Conservation (phyloP, 1,139 yeast genomes). For the Zygoascus meyerae region DNA sequence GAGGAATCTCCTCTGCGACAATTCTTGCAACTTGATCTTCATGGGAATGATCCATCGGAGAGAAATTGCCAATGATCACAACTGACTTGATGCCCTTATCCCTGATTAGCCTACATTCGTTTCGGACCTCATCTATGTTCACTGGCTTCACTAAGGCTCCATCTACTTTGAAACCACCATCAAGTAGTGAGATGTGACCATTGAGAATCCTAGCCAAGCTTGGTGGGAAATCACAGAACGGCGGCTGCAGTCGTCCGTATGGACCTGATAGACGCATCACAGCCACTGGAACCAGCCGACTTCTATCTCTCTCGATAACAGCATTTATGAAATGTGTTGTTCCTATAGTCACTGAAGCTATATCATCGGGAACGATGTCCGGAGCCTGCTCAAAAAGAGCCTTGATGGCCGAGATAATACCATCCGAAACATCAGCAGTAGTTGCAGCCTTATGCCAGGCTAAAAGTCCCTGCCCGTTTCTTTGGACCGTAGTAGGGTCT, state of each 20-base stretch:
- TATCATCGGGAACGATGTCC: conserved; percentile 26
- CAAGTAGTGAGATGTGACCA: conserved; percentile 33
- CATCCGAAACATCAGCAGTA: conserved; percentile 41
- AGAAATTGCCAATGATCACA: conserved; percentile 39
- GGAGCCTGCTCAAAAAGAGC: conserved; percentile 27
- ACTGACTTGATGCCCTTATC: conserved; percentile 32
- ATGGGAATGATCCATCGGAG: conserved; percentile 36
- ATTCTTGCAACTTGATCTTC: conserved; percentile 34
- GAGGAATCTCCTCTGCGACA: conserved; percentile 31
- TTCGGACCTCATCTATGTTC: conserved; percentile 32
- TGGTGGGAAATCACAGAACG: conserved; percentile 40
- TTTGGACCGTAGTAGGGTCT: conserved; percentile 31
- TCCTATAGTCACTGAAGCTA: conserved; percentile 40
- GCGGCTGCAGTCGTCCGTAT: conserved; percentile 34
- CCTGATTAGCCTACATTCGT: conserved; percentile 31
- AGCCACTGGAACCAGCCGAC: conserved; percentile 39
- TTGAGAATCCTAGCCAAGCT: conserved; percentile 33
- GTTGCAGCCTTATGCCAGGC: conserved; percentile 42
- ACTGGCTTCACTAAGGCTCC: conserved; percentile 34
- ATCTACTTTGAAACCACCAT: conserved; percentile 41
- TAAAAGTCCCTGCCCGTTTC: conserved; percentile 32
- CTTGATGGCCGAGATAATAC: conserved; percentile 37
- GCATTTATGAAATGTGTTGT: conserved; percentile 46
- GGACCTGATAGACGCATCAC: conserved; percentile 40
- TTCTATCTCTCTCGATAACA: conserved; percentile 39